Conservation (phyloP, 2,329 filamentous ascomycete genomes). For the Aspergillus sclerotialis region DNA sequence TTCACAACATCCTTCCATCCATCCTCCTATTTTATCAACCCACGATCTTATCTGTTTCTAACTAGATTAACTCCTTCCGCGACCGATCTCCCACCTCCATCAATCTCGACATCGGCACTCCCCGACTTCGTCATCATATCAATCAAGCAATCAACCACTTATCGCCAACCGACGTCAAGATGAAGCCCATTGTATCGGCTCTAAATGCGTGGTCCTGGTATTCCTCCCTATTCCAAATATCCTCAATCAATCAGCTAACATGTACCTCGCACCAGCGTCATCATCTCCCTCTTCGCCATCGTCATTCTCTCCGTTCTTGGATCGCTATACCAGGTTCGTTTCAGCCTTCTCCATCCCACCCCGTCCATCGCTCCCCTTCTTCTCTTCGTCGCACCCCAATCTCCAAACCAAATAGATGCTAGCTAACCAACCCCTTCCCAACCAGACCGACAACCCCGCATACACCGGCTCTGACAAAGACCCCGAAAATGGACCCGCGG, state of each 20-base stretch:
- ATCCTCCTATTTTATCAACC: too few species aligned
- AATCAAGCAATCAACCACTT: constrained; percentile 1
- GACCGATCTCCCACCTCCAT: too few species aligned
- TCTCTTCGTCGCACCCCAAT: constrained; percentile 2
- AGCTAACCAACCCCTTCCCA: constrained; percentile 5
- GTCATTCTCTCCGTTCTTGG: constrained; percentile 60
- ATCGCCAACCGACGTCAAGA: constrained; percentile 40
- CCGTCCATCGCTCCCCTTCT: background rate
- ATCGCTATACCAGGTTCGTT: constrained; percentile 63
- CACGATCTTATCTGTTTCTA: too few species aligned
- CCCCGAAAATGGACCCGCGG: constrained; percentile 65
- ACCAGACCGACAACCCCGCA: constrained; percentile 64
- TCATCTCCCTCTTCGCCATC: constrained; percentile 59
- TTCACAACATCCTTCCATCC: too few species aligned
- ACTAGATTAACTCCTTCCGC: too few species aligned
- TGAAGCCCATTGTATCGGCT: constrained; percentile 92
- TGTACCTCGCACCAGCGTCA: constrained; percentile 50
- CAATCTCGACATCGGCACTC: too few species aligned
- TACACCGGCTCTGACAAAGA: constrained; percentile 69
- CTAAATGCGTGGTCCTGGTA: constrained; percentile 96
- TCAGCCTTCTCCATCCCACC: constrained; percentile 2
- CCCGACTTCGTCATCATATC: too few species aligned
- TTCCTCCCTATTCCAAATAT: constrained; percentile 18
- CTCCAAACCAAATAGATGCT: background rate
- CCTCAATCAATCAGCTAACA: constrained; percentile 7